Base-by-base conservation (phyloP, 257 asterid species). In the Ballota nigra region DNA sequence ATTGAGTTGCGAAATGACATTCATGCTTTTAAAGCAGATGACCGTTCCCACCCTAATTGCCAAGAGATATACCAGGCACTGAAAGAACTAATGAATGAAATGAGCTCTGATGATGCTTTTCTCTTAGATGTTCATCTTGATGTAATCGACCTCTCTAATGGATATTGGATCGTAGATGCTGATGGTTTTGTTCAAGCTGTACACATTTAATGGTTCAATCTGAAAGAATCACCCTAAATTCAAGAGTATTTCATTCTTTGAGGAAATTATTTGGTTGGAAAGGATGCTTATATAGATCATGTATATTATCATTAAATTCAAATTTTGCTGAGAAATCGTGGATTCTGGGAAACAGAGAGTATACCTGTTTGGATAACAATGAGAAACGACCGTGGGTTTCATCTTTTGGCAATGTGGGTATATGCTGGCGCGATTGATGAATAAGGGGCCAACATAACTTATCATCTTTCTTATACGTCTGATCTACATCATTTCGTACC, bases 11-110 rank as follows among this genome's bases (percentile, higher is more conserved):
- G 70, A 36, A 83, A 80, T 11, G 79, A 76, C 8, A 87, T 90
- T 43, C 96, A 92, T 81, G 86, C 87, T 72, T 92, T 92, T 64
- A 90, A 83, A 61, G 98, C 97, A 2, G 87, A 76, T 6, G 92
- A 92, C 41, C 81, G 72, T 73, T 90, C 97, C 20, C 97, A 92
- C 63, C 80, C 84, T 47, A 68, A 73, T 13, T 85, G 89, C 69
- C 73, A 23, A 40, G 86, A 84, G 73, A 80, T 90, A 69, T 88
- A 88, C 62, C 75, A 36, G 62, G 77, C 83, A 19, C 40, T 88
- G 78, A 47, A 79, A 15, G 80, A 75, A 45, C 55, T 90, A 66
- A 81, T 23, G 8, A 11, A 69, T 70, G 95, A 84, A 72, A 87
- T 86, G 38, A 83, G 64, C 66, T 77, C 63, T 28, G 87, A 80